Base-by-base conservation (phyloP, 1,284 basidiomycete genomes). In the Wallemia ichthyophaga region DNA sequence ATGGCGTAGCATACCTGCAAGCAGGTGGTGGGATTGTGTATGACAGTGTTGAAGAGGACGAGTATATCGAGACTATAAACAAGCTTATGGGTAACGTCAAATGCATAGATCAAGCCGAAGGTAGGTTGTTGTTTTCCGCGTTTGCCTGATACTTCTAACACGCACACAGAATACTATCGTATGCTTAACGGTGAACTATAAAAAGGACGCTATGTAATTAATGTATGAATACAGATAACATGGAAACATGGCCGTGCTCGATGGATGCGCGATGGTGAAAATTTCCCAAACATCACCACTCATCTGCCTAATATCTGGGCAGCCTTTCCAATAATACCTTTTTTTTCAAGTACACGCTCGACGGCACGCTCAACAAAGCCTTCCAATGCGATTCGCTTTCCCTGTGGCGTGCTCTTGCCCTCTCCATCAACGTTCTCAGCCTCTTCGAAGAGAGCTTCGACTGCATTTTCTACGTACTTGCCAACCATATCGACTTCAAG, bases 11-110 rank as follows among this genome's bases (percentile, higher is more conserved):
- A 9, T 98, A 95, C 69, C 72, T 98, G 58, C 92, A 96, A 70
- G 91, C 94, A 0, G 73, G 72, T 63, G 94, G 94, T 56, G 94
- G 94, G 1, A 96, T 99, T 65, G 94, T 99, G 1, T 91, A 82
- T 64, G 94, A 99, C 70, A 92, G 86, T 66, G 81, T 89, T 11
- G 94, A 99, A 70, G 85, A 95, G 68, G 92, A 96, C 54, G 94
- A 99, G 69, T 96, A 91, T 66, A 70, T 83, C 2, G 92, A 98
- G 71, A 98, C 91, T 25, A 74, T 98, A 67, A 95, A 96, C 75
- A 98, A 98, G 71, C 74, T 96, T 19, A 78, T 79, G 61, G 83
- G 83, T 15, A 96, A 95, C 69, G 76, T 88, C 32, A 75, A 80
- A 61, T 87, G 91, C 27, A 74, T 98, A 58, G 81, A 85, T 63